Base-by-base conservation (phyloP, 2,329 filamentous ascomycete species). In the Podosphaera leucotricha region DNA sequence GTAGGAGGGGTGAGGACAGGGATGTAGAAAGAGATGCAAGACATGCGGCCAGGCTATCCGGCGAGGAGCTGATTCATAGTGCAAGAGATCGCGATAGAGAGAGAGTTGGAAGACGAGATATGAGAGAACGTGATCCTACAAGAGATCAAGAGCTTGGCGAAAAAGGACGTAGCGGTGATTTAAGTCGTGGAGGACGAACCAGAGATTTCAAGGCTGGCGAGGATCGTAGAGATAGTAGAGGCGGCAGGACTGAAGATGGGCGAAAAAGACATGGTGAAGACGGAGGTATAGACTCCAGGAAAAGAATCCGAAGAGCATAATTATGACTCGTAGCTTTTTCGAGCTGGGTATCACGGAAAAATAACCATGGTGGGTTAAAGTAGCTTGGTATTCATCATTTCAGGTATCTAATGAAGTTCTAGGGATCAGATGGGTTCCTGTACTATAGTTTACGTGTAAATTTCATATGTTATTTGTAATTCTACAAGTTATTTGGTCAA, bases 241-340 rank as follows among this genome's bases (percentile, higher is more conserved):
- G 48, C 21, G 49, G 46, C 20, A 52, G 53, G 46, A 52, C 51
- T 13, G 50, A 50, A 38, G 46, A 50, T 7, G 50, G 50, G 30
- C 51, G 56, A 40, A 58, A 59, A 50, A 47, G 57, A 49, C 50
- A 53, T 20, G 49, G 49, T 20, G 55, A 59, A 22, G 56, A 53
- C 41, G 53, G 51, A 13, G 45, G 44, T 15, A 40, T 52, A 41
- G 53, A 55, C 33, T 46, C 49, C 18, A 55, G 48, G 52, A 55
- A 19, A 58, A 57, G 48, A 51, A 54, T 46, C 46, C 49, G 10
- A 49, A 33, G 41, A 35, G 41, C 16, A 38, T 38, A 22, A 42
- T 21, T 16, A 35, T 21, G 21, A 26, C 15, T 11, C 13, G 4
- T 3, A 33, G 15, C 8, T 33, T 33, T 11, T 6, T 13, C 15